Conservation (phyloP, 805 yeast species). For the Metschnikowia reukaufii region DNA sequence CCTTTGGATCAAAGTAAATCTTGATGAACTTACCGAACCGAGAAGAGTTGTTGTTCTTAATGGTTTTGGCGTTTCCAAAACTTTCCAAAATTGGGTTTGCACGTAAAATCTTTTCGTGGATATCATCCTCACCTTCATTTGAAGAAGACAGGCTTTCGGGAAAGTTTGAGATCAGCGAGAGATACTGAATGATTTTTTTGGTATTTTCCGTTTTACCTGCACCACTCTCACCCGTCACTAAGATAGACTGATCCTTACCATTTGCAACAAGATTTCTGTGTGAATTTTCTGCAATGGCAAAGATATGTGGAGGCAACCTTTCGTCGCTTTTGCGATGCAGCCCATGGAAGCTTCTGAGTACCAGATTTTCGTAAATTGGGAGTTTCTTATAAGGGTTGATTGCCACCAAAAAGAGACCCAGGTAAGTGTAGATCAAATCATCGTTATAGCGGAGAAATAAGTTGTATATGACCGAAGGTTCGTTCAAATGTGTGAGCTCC, state of each 20-base stretch:
- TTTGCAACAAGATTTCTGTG: conserved; percentile 70
- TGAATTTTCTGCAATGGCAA: conserved; percentile 85
- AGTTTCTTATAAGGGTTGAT: conserved; percentile 84
- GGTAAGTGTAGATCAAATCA: conserved; percentile 86
- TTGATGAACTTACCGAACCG: conserved; percentile 95
- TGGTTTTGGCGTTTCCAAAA: conserved; percentile 96
- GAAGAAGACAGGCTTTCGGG: conserved; percentile 10
- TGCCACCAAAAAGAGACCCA: conserved; percentile 93
- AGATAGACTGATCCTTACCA: conserved; percentile 77
- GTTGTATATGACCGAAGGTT: conserved; percentile 92
- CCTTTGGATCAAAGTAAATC: conserved; percentile 65
- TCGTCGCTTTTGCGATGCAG: conserved; percentile 20
- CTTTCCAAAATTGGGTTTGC: conserved; percentile 96
- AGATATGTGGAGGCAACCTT: conserved; percentile 77
- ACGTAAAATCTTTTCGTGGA: conserved; percentile 83
- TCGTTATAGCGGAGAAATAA: conserved; percentile 71
- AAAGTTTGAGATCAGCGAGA: conserved; percentile 67
- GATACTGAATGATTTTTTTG: conserved; percentile 87
- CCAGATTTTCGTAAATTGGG: conserved; percentile 64
- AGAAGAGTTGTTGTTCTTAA: conserved; percentile 89
- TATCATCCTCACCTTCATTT: conserved; percentile 36
- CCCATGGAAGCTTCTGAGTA: conserved; percentile 54
- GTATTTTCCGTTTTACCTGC: conserved; percentile 99
- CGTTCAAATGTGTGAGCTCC: conserved; percentile 88
- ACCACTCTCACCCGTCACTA: conserved; percentile 99